Base-by-base conservation (phyloP, 2,329 filamentous ascomycete genomes). In the Fonsecaea nubica region DNA sequence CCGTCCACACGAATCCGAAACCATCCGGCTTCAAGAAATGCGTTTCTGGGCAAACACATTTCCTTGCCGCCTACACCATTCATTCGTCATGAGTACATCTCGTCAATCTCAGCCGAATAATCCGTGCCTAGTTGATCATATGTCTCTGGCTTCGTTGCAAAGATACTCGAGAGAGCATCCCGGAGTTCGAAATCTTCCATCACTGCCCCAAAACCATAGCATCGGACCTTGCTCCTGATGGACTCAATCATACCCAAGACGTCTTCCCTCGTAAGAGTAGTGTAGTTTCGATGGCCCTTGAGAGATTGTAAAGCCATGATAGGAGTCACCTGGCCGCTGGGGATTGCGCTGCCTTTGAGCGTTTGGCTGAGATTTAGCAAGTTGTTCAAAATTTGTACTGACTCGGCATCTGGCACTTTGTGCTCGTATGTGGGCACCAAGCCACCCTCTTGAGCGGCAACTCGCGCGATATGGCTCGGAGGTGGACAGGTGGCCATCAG, bases 231-330 rank as follows among this genome's bases (percentile, higher is more conserved):
- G 64, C 85, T 85, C 72, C 87, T 83, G 64, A 98, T 83, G 65
- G 92, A 91, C 58, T 89, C 88, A 58, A 90, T 88, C 71, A 97
- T 83, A 69, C 82, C 85, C 72, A 85, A 83, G 72, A 97, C 87
- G 74, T 97, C 92, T 45, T 87, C 84, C 59, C 80, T 78, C 15
- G 82, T 87, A 71, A 97, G 80, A 71, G 90, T 87, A 4, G 76
- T 76, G 69, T 93, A 88, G 68, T 90, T 84, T 42, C 90, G 87
- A 77, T 95, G 89, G 54, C 84, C 85, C 69, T 92, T 82, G 58
- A 98, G 85, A 80, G 92, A 90, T 58, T 92, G 90, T 88, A 95
- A 94, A 0, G 93, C 93, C 92, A 96, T 96, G 71, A 97, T 91
- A 0, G 95, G 95, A 18, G 94, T 98, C 74, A 98, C 92, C 65